Base-by-base conservation (phyloP, 78 protist species). In the Speleostelium caveatum region DNA sequence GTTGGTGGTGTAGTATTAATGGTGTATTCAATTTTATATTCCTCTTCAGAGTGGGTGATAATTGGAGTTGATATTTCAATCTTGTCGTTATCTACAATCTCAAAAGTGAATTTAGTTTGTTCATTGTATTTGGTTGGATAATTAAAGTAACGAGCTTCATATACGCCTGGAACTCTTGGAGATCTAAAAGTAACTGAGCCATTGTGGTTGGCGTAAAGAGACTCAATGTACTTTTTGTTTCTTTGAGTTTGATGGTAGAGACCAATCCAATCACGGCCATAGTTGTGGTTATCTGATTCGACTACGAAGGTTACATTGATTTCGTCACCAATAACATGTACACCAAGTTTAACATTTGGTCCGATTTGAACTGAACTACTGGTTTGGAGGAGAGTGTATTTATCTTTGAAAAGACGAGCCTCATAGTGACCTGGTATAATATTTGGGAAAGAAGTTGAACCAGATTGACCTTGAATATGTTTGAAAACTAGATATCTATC, bases 81-180 rank as follows among this genome's bases (percentile, higher is more conserved):
- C 16, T 24, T 53, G 53, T 83, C 91, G 5, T 58, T 49, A 33
- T 83, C 91, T 0, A 42, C 30, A 19, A 83, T 59, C 14, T 55
- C 73, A 60, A 83, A 83, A 4, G 78, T 26, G 51, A 33, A 14
- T 14, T 56, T 69, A n/a, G 60, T 72, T 69, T 83, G 91, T 24
- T 83, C 91, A 45, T 83, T 83, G 56, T 83, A 83, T 60, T 83
- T 83, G 61, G 91, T 83, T 56, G 91, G 91, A 53, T 69, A 51
- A n/a, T 59, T 51, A 42, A 83, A 83, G 51, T 83, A 83, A 60
- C 91, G 77, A 55, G 69, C 36, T 5, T 53, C 42, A 63, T 83
- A 83, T n/a, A 39, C 28, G 19, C 91, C 91, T 38, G 91, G 91
- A 21, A 41, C 32, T 41, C 91, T 35, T 69, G 91, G 91, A 10